Percentiles rank a stretch among this genome's conserved stretches.
Evolutionary conservation across 169 alveolate species (phyloP).

Genomic region (Condylostoma magnum): DNA sequence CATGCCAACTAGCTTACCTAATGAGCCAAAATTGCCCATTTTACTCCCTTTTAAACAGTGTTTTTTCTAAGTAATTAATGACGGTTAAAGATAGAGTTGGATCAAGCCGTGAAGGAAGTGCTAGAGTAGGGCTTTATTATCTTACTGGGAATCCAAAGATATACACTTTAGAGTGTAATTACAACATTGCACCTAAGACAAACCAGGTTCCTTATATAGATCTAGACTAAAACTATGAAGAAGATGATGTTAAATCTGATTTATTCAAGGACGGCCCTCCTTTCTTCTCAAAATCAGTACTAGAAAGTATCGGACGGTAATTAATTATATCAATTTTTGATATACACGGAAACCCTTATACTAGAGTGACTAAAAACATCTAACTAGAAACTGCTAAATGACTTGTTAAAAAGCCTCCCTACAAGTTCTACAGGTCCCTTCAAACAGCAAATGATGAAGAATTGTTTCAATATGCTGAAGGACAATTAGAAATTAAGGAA

Average conservation of each 20-base stretch:
- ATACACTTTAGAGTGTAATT: slow-evolving; percentile 85
- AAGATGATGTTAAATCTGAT: background rate
- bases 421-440: too few species aligned
- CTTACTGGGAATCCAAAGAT: slow-evolving; percentile 62
- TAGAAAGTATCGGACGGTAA: slow-evolving; percentile 20
- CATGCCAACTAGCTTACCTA: slow-evolving; percentile 73
- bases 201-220: slow-evolving; percentile 1
- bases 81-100: slow-evolving; percentile 71
- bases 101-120: slow-evolving; percentile 80
- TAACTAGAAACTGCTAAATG: too few species aligned
- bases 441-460: too few species aligned
- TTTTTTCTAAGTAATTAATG: slow-evolving; percentile 79
- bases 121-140: slow-evolving; percentile 77
- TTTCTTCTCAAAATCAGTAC: background rate
- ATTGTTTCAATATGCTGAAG: too few species aligned
- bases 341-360: slow-evolving; percentile 3
- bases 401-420: too few species aligned
- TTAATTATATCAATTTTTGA: background rate
- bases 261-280: slow-evolving; percentile 15
- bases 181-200: slow-evolving; percentile 64
- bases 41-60: slow-evolving; percentile 78
- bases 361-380: too few species aligned
- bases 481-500: too few species aligned
- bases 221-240: background rate
- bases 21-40: slow-evolving; percentile 72